Evolutionary conservation across 2,329 filamentous ascomycete species (phyloP), one percentile per base, ranked within the genome.

Genomic region (Penicillium olsonii): DNA sequence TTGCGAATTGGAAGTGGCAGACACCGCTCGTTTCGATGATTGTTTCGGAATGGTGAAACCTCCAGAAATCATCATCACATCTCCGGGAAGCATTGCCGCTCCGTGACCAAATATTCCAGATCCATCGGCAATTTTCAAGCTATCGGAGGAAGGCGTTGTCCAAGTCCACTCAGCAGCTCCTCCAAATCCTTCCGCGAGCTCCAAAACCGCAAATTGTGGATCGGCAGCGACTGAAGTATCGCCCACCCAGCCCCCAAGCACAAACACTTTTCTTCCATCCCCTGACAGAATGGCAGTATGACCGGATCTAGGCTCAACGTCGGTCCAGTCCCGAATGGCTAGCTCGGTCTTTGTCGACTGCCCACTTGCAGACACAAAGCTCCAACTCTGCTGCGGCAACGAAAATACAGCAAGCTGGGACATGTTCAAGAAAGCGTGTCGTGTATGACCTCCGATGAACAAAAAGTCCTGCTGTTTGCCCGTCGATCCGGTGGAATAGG

Each of bases 161-260:
- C 76, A 78, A 9, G 58, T 59, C 76, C 76, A 78, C 39, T 70
- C 62, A 1, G 68, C 68, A 24, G 63, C 60, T 15, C 74, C 74
- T 8, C 85, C 87, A 64, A 89, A 94, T 4, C 85, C 85, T 52
- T 85, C 80, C 6, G 87, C 89, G 49, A 96, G 77, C 50, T 89
- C 77, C 3, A 97, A 75, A 3, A 96, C 72, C 0, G 84, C 88
- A 20, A 97, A 76, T 65, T 96, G 90, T 1, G 94, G 94, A 24
- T 85, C 77, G 0, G 94, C 94, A 1, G 92, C 82, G 26, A 84
- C 87, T 8, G 75, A 79, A 0, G 87, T 78, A 62, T 95, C 85
- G 3, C 92, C 92, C 4, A 96, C 90, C 94, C 94, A 99, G 1
- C 94, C 94, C 17, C 94, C 94, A 52, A 91, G 78, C 1, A 99